Conservation (phyloP, 2,329 filamentous ascomycete genomes). For the Fusarium mangiferae region DNA sequence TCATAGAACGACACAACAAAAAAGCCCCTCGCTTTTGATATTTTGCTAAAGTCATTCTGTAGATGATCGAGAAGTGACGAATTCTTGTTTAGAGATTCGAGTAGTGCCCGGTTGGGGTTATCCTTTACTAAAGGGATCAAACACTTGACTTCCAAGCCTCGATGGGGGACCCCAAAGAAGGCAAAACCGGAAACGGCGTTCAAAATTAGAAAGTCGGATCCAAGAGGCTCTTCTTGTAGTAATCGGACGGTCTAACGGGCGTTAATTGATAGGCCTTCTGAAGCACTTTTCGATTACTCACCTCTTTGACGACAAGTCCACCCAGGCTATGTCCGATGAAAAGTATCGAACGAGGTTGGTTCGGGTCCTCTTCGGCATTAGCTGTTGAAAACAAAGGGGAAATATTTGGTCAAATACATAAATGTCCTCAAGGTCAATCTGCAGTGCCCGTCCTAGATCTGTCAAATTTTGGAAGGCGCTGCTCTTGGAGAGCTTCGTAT, state of each 20-base stretch:
- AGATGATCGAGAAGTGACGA: background rate
- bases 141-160: background rate
- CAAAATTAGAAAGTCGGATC: fast-evolving
- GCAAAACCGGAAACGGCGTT: background rate
- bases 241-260: background rate
- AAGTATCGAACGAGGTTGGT: background rate
- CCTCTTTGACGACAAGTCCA: background rate
- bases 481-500: background rate
- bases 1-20: background rate
- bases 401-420: background rate
- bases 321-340: background rate
- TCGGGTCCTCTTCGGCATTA: fast-evolving
- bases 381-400: fast-evolving
- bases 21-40: fast-evolving
- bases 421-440: background rate
- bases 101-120: background rate
- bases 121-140: background rate
- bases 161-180: background rate
- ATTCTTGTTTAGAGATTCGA: background rate
- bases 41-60: fast-evolving
- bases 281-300: fast-evolving
- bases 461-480: background rate
- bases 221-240: background rate
- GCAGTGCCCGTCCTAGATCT: background rate
- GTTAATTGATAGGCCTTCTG: fast-evolving